Conservation (phyloP, 257 asterid genomes). For the Solanum pimpinellifolium region DNA sequence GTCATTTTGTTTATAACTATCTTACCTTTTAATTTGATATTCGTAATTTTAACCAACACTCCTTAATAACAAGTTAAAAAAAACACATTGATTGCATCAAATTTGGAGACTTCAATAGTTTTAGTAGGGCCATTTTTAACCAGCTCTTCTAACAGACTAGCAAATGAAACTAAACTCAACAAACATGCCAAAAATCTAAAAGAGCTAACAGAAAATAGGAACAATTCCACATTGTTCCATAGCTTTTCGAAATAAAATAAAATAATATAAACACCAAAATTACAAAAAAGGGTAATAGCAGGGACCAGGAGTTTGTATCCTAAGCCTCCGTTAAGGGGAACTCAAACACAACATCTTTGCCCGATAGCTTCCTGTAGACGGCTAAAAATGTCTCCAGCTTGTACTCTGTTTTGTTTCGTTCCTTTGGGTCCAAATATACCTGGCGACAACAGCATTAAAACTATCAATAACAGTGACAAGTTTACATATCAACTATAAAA, state of each 20-base stretch:
- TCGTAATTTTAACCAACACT: not conserved
- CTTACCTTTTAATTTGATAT: not conserved
- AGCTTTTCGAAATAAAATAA: too few relatives aligned
- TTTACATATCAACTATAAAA: too few relatives aligned
- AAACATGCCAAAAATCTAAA: too few relatives aligned
- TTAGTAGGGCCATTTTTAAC: too few relatives aligned
- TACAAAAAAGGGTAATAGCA: too few relatives aligned
- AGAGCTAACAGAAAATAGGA: too few relatives aligned
- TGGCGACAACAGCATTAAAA: too few relatives aligned
- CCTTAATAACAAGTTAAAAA: not conserved
- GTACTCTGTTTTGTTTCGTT: not conserved
- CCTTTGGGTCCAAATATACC: slow-evolving; percentile 2
- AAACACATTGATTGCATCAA: not conserved
- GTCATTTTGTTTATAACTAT: not conserved
- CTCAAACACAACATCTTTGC: slow-evolving; percentile 37
- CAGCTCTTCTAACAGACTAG: too few relatives aligned
- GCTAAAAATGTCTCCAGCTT: slow-evolving; percentile 33
- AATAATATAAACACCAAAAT: too few relatives aligned
- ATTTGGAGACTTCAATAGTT: not conserved
- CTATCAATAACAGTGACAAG: too few relatives aligned
- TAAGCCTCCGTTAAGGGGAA: slow-evolving; percentile 13
- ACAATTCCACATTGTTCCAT: too few relatives aligned
- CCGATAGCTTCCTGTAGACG: slow-evolving; percentile 35
- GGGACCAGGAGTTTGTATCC: not conserved
- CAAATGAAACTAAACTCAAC: too few relatives aligned